Base-by-base conservation (phyloP, 2,329 filamentous ascomycete species). In the Cephalotrichum gorgonifer region DNA sequence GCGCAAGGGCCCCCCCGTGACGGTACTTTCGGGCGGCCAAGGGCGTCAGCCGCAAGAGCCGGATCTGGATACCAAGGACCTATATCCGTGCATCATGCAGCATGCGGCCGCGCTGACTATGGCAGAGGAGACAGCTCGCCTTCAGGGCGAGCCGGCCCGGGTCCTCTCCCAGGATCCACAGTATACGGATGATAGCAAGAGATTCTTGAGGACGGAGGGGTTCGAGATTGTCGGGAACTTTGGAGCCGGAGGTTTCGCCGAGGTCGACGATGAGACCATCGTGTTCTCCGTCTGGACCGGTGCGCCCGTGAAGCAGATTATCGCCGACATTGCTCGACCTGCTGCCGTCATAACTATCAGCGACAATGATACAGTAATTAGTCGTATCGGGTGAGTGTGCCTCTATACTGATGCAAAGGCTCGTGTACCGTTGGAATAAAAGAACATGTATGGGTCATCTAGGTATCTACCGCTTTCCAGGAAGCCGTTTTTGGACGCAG, bases 281-380 rank as follows among this genome's bases (percentile, higher is more conserved):
- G 62, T 69, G n/a, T 55, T 70, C 48, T 64, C 64, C 0, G 50
- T 61, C 9, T 60, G 57, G 30, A 52, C 63, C 2, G 57, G 61
- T 39, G 56, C 64, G 0, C 62, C 66, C 1, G 56, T 67, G 6
- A 64, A 62, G 44, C 62, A 69, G 51, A 60, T 68, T 23, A 55
- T 70, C 31, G 60, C 62, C n/a, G 66, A 69, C 53, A 54, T 64
- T 44, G 59, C 64, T 39, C 61, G 59, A 42, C 66, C 65, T 6
- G 33, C 33, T 38, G 33, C 17, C 15, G 2, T 38, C 33, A 20
- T 38, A n/a, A 38, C 9, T 3, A 4, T 2, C 3, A 17, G 3
- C 17, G 33, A n/a, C 5, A 11, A 38, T 7, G 9, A 38, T 30
- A 30, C n/a, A n/a, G n/a, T n/a, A n/a, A n/a, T n/a, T n/a, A n/a